These are phyloP conservation scores for Candida nitratophila DNA, from an alignment of 805 yeast genomes.

Conservation along the genomic window DNA sequence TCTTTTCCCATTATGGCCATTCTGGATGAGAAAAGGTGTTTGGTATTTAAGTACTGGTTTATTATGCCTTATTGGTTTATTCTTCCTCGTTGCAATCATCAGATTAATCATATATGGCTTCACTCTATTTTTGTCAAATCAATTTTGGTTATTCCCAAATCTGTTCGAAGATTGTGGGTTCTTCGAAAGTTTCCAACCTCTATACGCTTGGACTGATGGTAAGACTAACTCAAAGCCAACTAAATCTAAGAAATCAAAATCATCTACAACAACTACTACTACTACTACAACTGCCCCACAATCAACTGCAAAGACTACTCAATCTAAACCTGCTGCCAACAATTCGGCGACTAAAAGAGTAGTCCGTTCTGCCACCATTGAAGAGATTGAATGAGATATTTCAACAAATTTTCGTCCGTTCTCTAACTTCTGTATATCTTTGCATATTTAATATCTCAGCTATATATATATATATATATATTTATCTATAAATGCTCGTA, in stretches of 20 bases:
- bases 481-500: too few relatives aligned
- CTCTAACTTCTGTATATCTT: too few relatives aligned
- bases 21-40: slow-evolving; percentile 78
- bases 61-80: slow-evolving; percentile 64
- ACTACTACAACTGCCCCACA: background rate
- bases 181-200: slow-evolving; percentile 82
- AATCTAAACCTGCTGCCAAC: background rate
- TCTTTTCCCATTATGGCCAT: slow-evolving; percentile 94
- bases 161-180: slow-evolving; percentile 94
- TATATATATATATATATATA: too few relatives aligned
- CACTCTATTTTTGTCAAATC: slow-evolving; percentile 55
- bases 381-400: slow-evolving; percentile 1
- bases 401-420: too few relatives aligned
- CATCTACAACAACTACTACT: background rate
- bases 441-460: too few relatives aligned
- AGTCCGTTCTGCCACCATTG: background rate
- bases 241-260: background rate
- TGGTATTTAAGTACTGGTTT: slow-evolving; percentile 82
- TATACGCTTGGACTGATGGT: slow-evolving; percentile 67
- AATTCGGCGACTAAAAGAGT: background rate
- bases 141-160: slow-evolving; percentile 96
- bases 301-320: background rate
- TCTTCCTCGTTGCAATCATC: slow-evolving; percentile 73
- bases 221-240: slow-evolving; percentile 12
- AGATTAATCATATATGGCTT: slow-evolving; percentile 64